Evolutionary conservation across 805 yeast species (phyloP).

Genomic region (Saccharomycopsis babjevae): DNA sequence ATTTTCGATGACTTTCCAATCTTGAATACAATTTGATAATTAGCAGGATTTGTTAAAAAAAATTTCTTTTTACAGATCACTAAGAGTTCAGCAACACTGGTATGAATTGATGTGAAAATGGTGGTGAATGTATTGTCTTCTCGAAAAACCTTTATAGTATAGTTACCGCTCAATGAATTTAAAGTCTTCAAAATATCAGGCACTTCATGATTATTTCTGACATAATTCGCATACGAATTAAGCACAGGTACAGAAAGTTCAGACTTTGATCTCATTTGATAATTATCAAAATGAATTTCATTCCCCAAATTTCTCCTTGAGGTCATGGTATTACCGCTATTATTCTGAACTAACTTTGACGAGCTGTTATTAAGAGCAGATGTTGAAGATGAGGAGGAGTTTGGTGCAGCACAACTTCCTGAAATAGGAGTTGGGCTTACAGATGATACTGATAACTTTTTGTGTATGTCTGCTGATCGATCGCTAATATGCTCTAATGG

Average conservation of each 20-base stretch:
- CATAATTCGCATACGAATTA: constrained; percentile 4
- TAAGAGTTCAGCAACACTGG: constrained; percentile 66
- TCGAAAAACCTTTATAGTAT: constrained; percentile 63
- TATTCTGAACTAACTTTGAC: background rate
- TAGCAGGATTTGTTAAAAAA: constrained; percentile 57
- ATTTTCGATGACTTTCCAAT: constrained; percentile 71
- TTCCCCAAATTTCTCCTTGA: background rate
- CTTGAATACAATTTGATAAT: constrained; percentile 63
- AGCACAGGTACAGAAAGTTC: background rate
- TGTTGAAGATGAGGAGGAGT: background rate
- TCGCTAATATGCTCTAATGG: background rate
- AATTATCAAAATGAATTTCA: constrained; percentile 5
- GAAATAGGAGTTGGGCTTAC: background rate
- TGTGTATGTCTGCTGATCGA: background rate
- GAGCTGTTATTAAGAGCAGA: background rate
- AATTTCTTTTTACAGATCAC: constrained; percentile 68
- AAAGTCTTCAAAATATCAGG: constrained; percentile 8
- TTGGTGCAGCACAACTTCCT: background rate
- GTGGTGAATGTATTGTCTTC: constrained; percentile 77
- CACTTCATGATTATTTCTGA: background rate
- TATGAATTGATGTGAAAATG: constrained; percentile 69
- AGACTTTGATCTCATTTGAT: constrained; percentile 8
- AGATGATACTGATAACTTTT: background rate
- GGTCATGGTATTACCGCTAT: background rate
- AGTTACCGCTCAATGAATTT: constrained; percentile 27